Evolutionary conservation across 805 yeast genomes (phyloP).

Genomic region (Saccharomycopsis schoenii): DNA sequence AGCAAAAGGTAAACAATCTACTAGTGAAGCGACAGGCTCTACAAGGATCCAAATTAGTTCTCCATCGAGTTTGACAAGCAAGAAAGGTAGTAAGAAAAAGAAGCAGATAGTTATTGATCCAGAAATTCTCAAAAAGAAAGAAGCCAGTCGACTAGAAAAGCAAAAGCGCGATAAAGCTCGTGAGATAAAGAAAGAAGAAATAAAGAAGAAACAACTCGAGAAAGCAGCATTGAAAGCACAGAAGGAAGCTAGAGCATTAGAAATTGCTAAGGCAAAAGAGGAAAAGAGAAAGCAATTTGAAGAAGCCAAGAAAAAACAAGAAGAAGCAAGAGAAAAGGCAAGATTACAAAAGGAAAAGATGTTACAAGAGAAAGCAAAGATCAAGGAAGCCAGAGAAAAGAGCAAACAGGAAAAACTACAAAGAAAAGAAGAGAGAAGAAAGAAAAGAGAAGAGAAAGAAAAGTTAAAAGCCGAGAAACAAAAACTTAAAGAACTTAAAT

Average conservation of each 20-base stretch:
- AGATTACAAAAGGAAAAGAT: not conserved
- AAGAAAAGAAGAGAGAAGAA: not conserved
- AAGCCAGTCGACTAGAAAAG: not conserved
- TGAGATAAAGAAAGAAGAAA: not conserved
- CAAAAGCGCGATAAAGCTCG: not conserved
- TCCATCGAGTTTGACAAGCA: not conserved
- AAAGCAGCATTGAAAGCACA: not conserved
- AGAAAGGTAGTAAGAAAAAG: not conserved
- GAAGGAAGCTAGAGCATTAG: not conserved
- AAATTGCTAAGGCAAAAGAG: not conserved
- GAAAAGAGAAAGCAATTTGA: not conserved
- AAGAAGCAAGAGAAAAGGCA: not conserved
- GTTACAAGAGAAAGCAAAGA: not conserved
- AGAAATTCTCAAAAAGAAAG: not conserved
- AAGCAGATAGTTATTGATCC: not conserved
- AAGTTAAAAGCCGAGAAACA: not conserved
- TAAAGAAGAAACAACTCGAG: not conserved
- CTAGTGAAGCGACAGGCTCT: not conserved
- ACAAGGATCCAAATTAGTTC: not conserved
- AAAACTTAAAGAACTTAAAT: not conserved
- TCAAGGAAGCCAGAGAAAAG: not conserved
- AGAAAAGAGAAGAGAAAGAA: not conserved
- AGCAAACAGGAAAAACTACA: not conserved
- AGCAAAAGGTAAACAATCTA: not conserved
- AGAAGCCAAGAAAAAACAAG: not conserved